Base-by-base conservation (phyloP, 805 yeast species). In the Starmerella etchellsii region DNA sequence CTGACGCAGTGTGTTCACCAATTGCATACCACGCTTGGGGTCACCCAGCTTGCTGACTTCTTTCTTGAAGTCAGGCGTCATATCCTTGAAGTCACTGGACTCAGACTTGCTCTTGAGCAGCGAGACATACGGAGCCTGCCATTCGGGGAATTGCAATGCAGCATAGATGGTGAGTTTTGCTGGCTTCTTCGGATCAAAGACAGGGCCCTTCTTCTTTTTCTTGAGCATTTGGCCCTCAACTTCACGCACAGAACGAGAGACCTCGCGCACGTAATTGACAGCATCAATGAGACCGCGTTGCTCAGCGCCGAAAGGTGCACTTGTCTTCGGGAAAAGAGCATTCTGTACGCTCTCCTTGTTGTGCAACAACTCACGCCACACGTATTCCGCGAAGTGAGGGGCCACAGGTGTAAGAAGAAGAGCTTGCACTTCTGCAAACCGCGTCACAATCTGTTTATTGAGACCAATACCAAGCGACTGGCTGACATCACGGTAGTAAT, bases 1-100 rank as follows among this genome's bases (percentile, higher is more conserved):
- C 58, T 78, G 82, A 64, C 91, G 87, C 61, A 91, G 68, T 53
- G 74, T 67, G 49, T 88, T 78, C 47, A 91, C 85, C 62, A 87
- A 88, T 44, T 97, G 97, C 97, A 91, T 91, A 45, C 95, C 96
- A 54, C 93, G 79, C 73, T 91, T 91, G 81, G 87, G 82, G 56
- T 91, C 97, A 14, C 68, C 69, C 11, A 62, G 50, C 45, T 61
- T 56, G 37, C 60, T 55, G 22, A 64, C 68, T 40, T 56, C 52
- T 46, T 56, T 54, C 51, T 62, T 61, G 52, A 64, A 54, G 18
- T 59, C 65, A 10, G 59, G 59, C 22, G 60, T 48, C 53, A 61
- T 57, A 22, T 57, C 58, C 41, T 59, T 45, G 36, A 59, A 52
- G 23, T 50, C 53, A 29, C 54, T 45, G 11, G 59, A 47, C 34